Conservation (phyloP, 306 rosid genomes). For the Cajanus cajan region DNA sequence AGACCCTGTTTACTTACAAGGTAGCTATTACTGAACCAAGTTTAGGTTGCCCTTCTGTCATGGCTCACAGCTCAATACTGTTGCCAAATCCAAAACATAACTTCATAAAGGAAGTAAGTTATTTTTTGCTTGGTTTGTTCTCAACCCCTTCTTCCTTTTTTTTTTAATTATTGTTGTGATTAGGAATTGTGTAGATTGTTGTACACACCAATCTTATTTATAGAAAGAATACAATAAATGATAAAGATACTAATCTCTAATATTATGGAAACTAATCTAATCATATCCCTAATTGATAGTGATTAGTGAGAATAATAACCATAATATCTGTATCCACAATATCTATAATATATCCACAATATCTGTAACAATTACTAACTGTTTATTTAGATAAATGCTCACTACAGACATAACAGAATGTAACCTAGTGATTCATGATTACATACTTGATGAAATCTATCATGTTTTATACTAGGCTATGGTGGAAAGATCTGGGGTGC, state of each 20-base stretch:
- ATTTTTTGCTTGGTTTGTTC: constrained; percentile 14
- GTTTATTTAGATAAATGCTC: constrained; percentile 14
- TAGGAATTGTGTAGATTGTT: too few relatives aligned
- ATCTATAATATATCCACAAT: too few relatives aligned
- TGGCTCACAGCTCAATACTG: constrained; percentile 60
- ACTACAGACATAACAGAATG: not conserved
- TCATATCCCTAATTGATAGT: too few relatives aligned
- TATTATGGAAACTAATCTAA: too few relatives aligned
- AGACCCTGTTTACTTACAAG: constrained; percentile 65
- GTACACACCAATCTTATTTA: too few relatives aligned
- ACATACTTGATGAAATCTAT: not conserved
- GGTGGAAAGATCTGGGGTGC: constrained; percentile 66
- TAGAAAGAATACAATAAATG: too few relatives aligned
- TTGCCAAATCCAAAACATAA: constrained; percentile 55
- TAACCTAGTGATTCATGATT: not conserved
- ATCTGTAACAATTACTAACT: not conserved
- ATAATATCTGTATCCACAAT: too few relatives aligned
- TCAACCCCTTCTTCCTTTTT: not conserved
- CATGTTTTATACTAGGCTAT: constrained; percentile 40
- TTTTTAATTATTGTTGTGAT: not conserved
- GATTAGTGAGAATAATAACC: too few relatives aligned
- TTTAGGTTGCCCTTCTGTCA: constrained; percentile 64
- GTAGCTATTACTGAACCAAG: constrained; percentile 49
- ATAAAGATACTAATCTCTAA: too few relatives aligned
- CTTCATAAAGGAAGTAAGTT: constrained; percentile 64